phyloP scores from a whole-genome alignment of 768 basidiomycete species.

The Tylopilus vinaceipallidus region DNA sequence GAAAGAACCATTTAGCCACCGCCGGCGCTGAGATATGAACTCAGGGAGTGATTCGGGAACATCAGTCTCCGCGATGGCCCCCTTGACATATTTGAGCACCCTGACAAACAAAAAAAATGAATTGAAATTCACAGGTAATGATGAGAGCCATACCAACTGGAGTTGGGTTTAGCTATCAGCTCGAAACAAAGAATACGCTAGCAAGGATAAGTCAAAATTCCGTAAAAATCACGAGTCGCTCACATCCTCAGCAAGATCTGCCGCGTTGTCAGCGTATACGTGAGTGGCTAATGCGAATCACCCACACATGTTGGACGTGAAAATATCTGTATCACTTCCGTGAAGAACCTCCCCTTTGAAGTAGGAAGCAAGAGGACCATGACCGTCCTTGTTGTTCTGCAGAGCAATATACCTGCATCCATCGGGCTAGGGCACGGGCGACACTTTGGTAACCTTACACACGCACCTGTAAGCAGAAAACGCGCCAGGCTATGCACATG shows the following conservation, averaged over 20 bases:
- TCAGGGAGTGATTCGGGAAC: constrained; percentile 92
- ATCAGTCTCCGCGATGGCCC: constrained; percentile 90
- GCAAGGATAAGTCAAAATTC: constrained; percentile 9
- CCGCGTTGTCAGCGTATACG: constrained; percentile 9
- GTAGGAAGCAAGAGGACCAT: constrained; percentile 91
- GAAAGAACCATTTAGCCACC: constrained; percentile 92
- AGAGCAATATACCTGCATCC: constrained; percentile 72
- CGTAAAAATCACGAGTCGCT: constrained; percentile 18
- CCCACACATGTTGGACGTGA: constrained; percentile 95
- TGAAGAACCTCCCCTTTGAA: constrained; percentile 93
- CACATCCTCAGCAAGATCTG: constrained; percentile 90
- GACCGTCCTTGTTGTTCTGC: constrained; percentile 77
- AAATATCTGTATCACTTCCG: constrained; percentile 85
- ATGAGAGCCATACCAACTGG: constrained; percentile 57
- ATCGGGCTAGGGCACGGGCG: constrained; percentile 1
- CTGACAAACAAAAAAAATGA: constrained; percentile 41
- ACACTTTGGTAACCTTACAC: not conserved
- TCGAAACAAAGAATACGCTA: constrained; percentile 84
- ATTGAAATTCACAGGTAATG: not conserved
- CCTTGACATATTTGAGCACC: constrained; percentile 96
- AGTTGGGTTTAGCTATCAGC: constrained; percentile 73
- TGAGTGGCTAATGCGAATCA: constrained; percentile 5
- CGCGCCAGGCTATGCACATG: constrained; percentile 69
- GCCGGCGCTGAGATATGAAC: constrained; percentile 88
- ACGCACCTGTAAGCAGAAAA: constrained; percentile 82